phyloP scores from a whole-genome alignment of 1,139 yeast species.

The Zygosaccharomyces sapae region DNA sequence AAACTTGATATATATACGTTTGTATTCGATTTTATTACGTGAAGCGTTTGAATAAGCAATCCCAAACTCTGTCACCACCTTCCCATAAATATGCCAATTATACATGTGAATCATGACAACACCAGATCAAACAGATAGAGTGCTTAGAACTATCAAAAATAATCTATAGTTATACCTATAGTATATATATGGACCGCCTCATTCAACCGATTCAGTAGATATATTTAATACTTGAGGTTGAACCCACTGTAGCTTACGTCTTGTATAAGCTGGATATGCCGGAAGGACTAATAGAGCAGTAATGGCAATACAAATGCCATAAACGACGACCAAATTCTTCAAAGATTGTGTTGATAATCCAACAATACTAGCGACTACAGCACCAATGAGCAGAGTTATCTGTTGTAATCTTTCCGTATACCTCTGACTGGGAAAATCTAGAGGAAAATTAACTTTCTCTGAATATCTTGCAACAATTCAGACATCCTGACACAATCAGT shows the following conservation, averaged over 20 bases:
- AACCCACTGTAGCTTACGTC: slow-evolving; percentile 28
- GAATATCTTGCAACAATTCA: slow-evolving; percentile 26
- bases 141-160: too few relatives aligned
- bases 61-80: slow-evolving; percentile 10
- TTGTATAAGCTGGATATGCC: slow-evolving; percentile 29
- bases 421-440: slow-evolving; percentile 33
- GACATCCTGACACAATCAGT: slow-evolving; percentile 10
- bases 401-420: slow-evolving; percentile 17
- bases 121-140: too few relatives aligned
- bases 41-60: slow-evolving; percentile 2
- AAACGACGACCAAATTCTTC: slow-evolving; percentile 16
- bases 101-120: slow-evolving; percentile 3
- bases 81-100: slow-evolving; percentile 1
- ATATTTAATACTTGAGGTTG: slow-evolving; percentile 15
- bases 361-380: slow-evolving; percentile 22
- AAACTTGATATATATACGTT: not conserved
- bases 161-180: not conserved
- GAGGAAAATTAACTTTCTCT: slow-evolving; percentile 27
- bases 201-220: not conserved
- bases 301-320: slow-evolving; percentile 18
- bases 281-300: slow-evolving; percentile 27
- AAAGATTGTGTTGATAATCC: slow-evolving; percentile 30
- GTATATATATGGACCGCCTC: slow-evolving; percentile 1
- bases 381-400: slow-evolving; percentile 19
- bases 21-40: not conserved